phyloP scores from a whole-genome alignment of 2,329 filamentous ascomycete genomes.

The Pyrenophora teres region DNA sequence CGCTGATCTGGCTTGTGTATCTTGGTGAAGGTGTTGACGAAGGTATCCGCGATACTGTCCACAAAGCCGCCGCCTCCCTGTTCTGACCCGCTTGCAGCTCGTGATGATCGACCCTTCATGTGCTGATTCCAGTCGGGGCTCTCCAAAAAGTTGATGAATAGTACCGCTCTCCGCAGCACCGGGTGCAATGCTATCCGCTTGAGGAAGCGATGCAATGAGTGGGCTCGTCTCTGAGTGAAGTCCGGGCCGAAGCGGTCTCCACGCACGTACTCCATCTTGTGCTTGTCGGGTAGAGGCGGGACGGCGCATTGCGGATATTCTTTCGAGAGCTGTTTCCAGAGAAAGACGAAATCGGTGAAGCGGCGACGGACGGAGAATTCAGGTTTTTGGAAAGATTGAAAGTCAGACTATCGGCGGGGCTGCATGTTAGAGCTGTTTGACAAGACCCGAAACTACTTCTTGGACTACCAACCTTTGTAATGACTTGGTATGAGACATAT shows the following conservation, averaged over 20 bases:
- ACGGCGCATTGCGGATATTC: conserved; percentile 93
- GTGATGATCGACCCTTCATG: conserved; percentile 77
- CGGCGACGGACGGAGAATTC: conserved; percentile 81
- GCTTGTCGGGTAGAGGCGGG: conserved; percentile 94
- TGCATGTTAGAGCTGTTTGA: conserved; percentile 13
- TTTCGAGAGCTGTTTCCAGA: conserved; percentile 85
- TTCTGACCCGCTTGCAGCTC: conserved; percentile 58
- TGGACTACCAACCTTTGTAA: conserved; percentile 70
- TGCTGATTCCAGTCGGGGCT: conserved; percentile 95
- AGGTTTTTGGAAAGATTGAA: conserved; percentile 85
- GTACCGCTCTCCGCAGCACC: conserved; percentile 77
- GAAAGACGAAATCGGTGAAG: conserved; percentile 97
- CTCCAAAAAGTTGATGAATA: conserved; percentile 90
- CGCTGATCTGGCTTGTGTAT: conserved; percentile 93
- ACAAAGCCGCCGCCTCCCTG: conserved; percentile 71
- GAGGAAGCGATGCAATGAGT: conserved; percentile 90
- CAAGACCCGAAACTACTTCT: neutral
- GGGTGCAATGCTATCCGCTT: conserved; percentile 86
- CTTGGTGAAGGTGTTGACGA: conserved; percentile 96
- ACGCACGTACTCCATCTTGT: conserved; percentile 98
- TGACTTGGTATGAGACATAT: conserved; percentile 94
- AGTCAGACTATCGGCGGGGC: conserved; percentile 71
- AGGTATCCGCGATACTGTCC: conserved; percentile 92
- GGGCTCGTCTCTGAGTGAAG: conserved; percentile 85
- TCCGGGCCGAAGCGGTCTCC: conserved; percentile 93